phyloP scores from a whole-genome alignment of 2,329 filamentous ascomycete species.

The Cladophialophora carrionii region DNA sequence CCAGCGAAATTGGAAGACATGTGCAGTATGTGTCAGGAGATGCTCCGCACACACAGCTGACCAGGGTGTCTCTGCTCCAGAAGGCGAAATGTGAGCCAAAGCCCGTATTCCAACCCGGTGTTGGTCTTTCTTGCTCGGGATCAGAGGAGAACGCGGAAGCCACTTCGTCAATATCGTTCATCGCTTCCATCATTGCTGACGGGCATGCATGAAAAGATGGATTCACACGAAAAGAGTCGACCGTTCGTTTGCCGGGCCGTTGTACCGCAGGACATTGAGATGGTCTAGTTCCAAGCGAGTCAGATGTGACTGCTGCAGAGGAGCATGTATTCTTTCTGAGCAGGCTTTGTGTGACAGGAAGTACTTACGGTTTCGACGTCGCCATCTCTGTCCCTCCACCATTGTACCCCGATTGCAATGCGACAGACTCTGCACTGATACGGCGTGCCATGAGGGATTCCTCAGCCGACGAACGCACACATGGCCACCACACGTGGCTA shows the following conservation, averaged over 20 bases:
- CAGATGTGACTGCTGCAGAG: background rate
- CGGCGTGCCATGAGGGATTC: background rate
- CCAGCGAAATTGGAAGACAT: background rate
- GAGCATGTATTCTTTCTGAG: background rate
- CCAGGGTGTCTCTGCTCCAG: background rate
- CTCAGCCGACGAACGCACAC: background rate
- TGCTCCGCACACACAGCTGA: slow-evolving; percentile 11
- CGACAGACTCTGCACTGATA: background rate
- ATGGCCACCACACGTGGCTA: background rate
- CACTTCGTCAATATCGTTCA: background rate
- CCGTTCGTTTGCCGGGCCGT: background rate
- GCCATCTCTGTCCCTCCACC: background rate
- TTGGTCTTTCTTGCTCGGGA: background rate
- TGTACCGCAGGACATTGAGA: background rate
- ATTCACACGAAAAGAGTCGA: background rate
- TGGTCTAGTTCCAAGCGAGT: background rate
- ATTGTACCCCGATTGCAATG: background rate
- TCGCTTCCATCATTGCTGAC: background rate
- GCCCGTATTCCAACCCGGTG: background rate
- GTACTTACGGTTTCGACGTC: background rate
- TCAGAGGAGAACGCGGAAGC: slow-evolving; percentile 3
- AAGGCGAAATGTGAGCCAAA: slow-evolving; percentile 1
- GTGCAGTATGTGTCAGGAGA: slow-evolving; percentile 3
- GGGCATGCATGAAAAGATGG: background rate
- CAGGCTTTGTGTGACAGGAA: background rate